Evolutionary conservation across 139 green algal species (phyloP), one percentile per base, ranked within the genome.

Genomic region (Closterium sp.): DNA sequence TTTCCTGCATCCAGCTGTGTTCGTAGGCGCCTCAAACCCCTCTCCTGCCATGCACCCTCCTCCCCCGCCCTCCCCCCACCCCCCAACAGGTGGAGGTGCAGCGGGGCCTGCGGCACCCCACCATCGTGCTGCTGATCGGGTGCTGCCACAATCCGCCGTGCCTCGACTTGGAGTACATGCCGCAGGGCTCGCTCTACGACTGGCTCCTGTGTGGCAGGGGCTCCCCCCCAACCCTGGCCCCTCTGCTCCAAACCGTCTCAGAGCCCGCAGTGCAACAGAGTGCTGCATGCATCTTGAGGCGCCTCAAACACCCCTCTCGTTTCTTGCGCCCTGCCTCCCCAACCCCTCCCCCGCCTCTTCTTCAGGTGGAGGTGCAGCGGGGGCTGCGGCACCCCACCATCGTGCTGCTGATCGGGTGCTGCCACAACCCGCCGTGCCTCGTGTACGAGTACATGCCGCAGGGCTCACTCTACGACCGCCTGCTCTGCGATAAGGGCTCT

Each of bases 51-150:
- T 19, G 4, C 5, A 16, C 87, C 23, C 76, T 19, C 87, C 23
- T n/a, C 28, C 81, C 81, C 81, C n/a, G 2, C 81, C 30, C 5
- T 33, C n/a, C 16, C 23, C n/a, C 31, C 81, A 7, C 19, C 25
- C 33, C 33, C 33, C 84, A 3, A 69, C 55, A 76, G 55, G 16
- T 76, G 55, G 55, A 76, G 55, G 55, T 76, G 55, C 55, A 76
- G 55, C 23, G 55, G 55, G 55, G 55, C 0, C 55, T 76, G 89
- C 94, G 96, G 89, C 95, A 96, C 90, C 95, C 95, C 0, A 92
- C 96, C 93, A 92, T 96, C 23, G 94, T 96, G 89, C 90, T 96
- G 89, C 93, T 96, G 23, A 94, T 96, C 2, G 95, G 95, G 43
- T 86, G 86, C 38, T 96, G 95, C 93, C 89, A 92, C 25, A 94